Percentiles rank a stretch among this genome's conserved stretches.
phyloP scores from a whole-genome alignment of 2,329 filamentous ascomycete species.

The Ceratocystiopsis sp. region DNA sequence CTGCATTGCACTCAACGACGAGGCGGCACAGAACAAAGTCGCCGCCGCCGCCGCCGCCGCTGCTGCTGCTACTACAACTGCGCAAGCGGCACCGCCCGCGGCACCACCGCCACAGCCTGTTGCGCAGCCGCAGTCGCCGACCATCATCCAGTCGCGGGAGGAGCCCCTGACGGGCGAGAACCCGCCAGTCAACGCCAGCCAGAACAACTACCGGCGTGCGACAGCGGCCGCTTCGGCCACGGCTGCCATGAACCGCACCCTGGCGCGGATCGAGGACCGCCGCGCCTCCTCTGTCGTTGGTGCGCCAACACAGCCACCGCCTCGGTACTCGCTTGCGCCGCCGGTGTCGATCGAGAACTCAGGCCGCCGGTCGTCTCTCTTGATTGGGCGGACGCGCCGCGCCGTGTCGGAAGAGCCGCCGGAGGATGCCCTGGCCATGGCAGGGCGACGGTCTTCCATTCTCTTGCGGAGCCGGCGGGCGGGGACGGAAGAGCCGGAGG shows the following conservation, averaged over 20 bases:
- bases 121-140: too few relatives aligned
- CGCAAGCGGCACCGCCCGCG: slow-evolving; percentile 25
- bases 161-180: slow-evolving; percentile 1
- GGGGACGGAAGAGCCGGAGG: slow-evolving; percentile 32
- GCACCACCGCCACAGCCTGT: slow-evolving; percentile 8
- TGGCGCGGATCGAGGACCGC: slow-evolving; percentile 27
- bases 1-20: slow-evolving; percentile 65
- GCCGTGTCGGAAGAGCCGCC: slow-evolving; percentile 31
- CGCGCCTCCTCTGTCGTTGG: slow-evolving; percentile 27
- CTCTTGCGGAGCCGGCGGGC: slow-evolving; percentile 16
- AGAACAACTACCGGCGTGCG: slow-evolving; percentile 32
- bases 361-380: slow-evolving; percentile 36
- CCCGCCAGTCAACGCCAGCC: slow-evolving; percentile 16
- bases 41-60: slow-evolving; percentile 1
- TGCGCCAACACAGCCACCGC: slow-evolving; percentile 26
- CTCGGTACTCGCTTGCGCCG: slow-evolving; percentile 23
- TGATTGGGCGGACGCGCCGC: slow-evolving; percentile 24
- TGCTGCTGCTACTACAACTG: slow-evolving; percentile 16
- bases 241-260: slow-evolving; percentile 16
- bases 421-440: slow-evolving; percentile 13
- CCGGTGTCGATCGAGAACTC: slow-evolving; percentile 23
- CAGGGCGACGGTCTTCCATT: slow-evolving; percentile 24
- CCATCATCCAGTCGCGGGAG: too few relatives aligned
- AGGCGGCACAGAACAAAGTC: slow-evolving; percentile 22
- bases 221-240: too few relatives aligned